Conservation (phyloP, 78 protist genomes). For the Bodo saltans region DNA sequence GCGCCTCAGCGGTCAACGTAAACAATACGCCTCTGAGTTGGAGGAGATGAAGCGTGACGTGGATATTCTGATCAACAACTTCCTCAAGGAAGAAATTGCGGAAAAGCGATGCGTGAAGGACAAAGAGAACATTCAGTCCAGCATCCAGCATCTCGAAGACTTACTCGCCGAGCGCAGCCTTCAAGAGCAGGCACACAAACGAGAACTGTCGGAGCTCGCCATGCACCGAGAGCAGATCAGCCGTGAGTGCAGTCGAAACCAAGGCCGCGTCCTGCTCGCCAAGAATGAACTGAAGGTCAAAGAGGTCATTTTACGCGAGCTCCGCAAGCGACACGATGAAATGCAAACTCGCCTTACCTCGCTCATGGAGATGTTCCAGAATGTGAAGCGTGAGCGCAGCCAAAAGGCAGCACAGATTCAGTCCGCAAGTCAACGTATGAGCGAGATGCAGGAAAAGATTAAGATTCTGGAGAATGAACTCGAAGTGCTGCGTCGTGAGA, state of each 20-base stretch:
- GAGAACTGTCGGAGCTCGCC: not conserved
- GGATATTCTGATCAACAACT: slow-evolving; percentile 45
- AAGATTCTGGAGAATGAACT: slow-evolving; percentile 55
- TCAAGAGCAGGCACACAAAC: not conserved
- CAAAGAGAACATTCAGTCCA: not conserved
- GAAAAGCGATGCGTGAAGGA: slow-evolving; percentile 6
- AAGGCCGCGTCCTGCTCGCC: not conserved
- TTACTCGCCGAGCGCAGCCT: slow-evolving; percentile 1
- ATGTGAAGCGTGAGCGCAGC: slow-evolving; percentile 49
- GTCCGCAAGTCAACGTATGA: slow-evolving; percentile 41
- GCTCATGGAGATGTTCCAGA: slow-evolving; percentile 25
- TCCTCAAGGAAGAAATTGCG: slow-evolving; percentile 37
- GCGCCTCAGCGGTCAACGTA: not conserved
- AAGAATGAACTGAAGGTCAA: slow-evolving; percentile 42
- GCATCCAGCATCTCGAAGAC: slow-evolving; percentile 31
- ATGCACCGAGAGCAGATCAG: slow-evolving; percentile 9
- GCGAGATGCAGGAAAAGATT: slow-evolving; percentile 66
- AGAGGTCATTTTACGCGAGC: slow-evolving; percentile 32
- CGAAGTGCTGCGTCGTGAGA: slow-evolving; percentile 52
- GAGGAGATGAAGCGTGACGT: slow-evolving; percentile 50
- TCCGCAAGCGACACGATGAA: slow-evolving; percentile 20
- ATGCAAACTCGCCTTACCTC: slow-evolving; percentile 2
- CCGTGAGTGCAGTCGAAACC: slow-evolving; percentile 6
- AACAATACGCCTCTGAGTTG: not conserved
- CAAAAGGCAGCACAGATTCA: slow-evolving; percentile 50